These are phyloP conservation scores for Microsporum audouinii DNA, from an alignment of 2,329 filamentous ascomycete species.

Conservation along the genomic window DNA sequence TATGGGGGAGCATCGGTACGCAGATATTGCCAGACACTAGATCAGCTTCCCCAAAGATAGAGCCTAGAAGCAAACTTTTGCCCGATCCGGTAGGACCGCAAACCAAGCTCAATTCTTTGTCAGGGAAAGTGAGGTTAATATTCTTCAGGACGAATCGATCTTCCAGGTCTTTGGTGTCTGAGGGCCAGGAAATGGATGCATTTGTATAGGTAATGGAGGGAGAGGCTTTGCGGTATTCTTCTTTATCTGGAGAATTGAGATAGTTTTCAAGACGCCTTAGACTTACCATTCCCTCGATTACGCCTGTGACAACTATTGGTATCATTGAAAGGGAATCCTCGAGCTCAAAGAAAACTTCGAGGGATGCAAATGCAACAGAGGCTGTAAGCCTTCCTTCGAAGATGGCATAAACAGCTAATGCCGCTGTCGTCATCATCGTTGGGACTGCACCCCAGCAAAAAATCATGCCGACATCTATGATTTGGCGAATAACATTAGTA, in stretches of 20 bases:
- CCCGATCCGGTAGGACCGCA: conserved; percentile 4
- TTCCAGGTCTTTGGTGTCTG: conserved; percentile 17
- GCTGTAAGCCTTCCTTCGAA: conserved; percentile 53
- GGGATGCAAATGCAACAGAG: conserved; percentile 64
- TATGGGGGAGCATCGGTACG: background rate
- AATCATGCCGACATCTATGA: conserved; percentile 38
- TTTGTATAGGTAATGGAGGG: background rate
- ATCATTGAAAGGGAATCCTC: conserved; percentile 1
- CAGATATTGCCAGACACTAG: background rate
- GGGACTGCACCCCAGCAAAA: conserved; percentile 55
- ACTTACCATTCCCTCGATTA: conserved; percentile 4
- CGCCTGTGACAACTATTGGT: background rate
- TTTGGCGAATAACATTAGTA: conserved; percentile 49
- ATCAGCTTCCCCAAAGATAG: conserved; percentile 4
- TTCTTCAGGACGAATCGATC: background rate
- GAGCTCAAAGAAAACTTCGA: conserved; percentile 1
- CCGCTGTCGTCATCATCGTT: conserved; percentile 58
- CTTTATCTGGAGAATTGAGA: background rate
- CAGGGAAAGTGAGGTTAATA: conserved; percentile 3
- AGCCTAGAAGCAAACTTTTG: conserved; percentile 3
- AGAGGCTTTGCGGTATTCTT: background rate
- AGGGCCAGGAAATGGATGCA: conserved; percentile 2
- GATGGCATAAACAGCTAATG: conserved; percentile 56
- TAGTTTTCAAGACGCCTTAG: conserved; percentile 1
- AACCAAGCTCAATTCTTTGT: background rate